Evolutionary conservation across 2,329 filamentous ascomycete species (phyloP).

Genomic region (Fusarium concolor): DNA sequence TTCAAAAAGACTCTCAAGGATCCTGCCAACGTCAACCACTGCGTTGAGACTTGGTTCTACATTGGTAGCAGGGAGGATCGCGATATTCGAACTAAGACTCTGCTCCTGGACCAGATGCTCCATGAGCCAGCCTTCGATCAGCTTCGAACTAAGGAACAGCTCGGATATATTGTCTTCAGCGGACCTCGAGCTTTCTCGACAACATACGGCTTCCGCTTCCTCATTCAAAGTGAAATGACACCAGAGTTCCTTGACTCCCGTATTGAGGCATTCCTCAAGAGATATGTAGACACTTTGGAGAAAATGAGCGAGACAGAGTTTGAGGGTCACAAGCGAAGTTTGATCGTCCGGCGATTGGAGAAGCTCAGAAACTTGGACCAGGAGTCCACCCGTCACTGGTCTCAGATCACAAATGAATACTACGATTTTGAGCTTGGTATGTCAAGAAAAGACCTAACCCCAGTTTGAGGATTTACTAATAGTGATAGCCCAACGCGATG

Average conservation of each 20-base stretch:
- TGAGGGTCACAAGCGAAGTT: slow-evolving; percentile 88
- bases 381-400: slow-evolving; percentile 86
- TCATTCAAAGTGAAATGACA: slow-evolving; percentile 92
- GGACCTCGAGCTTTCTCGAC: slow-evolving; percentile 78
- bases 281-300: slow-evolving; percentile 73
- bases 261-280: slow-evolving; percentile 84
- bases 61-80: slow-evolving; percentile 77
- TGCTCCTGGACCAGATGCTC: slow-evolving; percentile 88
- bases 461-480: slow-evolving; percentile 29
- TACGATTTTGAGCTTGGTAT: slow-evolving; percentile 90
- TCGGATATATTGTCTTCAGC: slow-evolving; percentile 96
- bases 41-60: slow-evolving; percentile 81
- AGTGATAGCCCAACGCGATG: slow-evolving; percentile 76
- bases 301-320: slow-evolving; percentile 87
- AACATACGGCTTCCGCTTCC: slow-evolving; percentile 85
- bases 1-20: slow-evolving; percentile 86
- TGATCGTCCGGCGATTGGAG: slow-evolving; percentile 88
- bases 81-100: slow-evolving; percentile 77
- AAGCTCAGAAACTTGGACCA: slow-evolving; percentile 92
- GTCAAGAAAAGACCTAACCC: slow-evolving; percentile 45
- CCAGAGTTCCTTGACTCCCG: slow-evolving; percentile 86
- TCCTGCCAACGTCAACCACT: slow-evolving; percentile 89
- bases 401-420: slow-evolving; percentile 84
- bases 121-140: slow-evolving; percentile 96
- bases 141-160: slow-evolving; percentile 94